phyloP scores from a whole-genome alignment of 139 green algal genomes.

The Monoraphidium neglectum region DNA sequence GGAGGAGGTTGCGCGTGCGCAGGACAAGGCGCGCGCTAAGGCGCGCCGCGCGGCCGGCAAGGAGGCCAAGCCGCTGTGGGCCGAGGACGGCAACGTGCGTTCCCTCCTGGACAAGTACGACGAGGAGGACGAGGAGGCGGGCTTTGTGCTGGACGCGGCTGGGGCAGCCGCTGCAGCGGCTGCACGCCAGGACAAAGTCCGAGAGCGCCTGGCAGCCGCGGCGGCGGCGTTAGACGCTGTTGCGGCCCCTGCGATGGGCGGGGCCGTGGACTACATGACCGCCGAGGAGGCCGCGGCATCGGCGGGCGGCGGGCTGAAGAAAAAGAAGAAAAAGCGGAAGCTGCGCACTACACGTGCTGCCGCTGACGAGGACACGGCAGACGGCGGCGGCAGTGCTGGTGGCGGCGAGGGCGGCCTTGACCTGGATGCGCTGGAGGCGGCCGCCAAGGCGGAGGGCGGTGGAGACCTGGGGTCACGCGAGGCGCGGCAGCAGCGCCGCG shows the following conservation, averaged over 20 bases:
- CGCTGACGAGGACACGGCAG: constrained; percentile 41
- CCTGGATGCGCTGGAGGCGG: constrained; percentile 54
- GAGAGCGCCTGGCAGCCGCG: constrained; percentile 51
- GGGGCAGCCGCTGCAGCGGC: constrained; percentile 37
- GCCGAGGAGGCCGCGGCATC: constrained; percentile 63
- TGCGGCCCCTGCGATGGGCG: not conserved
- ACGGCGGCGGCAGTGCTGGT: no score
- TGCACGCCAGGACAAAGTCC: constrained; percentile 61
- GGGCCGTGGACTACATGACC: constrained; percentile 68
- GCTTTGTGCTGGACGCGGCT: constrained; percentile 51
- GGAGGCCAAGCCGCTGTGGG: constrained; percentile 75
- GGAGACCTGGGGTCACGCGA: constrained; percentile 54
- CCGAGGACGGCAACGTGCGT: constrained; percentile 73
- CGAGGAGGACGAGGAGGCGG: constrained; percentile 76
- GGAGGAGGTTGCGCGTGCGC: constrained; percentile 77
- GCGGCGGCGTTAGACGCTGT: constrained; percentile 27
- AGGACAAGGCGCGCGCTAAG: constrained; percentile 76
- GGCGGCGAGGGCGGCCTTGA: constrained; percentile 31
- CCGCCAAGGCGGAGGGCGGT: constrained; percentile 31
- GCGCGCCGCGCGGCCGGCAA: constrained; percentile 66
- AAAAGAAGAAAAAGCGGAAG: constrained; percentile 79
- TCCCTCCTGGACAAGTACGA: constrained; percentile 88
- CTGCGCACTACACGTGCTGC: constrained; percentile 68
- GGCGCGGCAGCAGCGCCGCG: constrained; percentile 24
- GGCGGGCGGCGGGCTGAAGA: constrained; percentile 42